Evolutionary conservation across 768 basidiomycete species (phyloP).

Genomic region (Rhodotorula kratochvilovae): DNA sequence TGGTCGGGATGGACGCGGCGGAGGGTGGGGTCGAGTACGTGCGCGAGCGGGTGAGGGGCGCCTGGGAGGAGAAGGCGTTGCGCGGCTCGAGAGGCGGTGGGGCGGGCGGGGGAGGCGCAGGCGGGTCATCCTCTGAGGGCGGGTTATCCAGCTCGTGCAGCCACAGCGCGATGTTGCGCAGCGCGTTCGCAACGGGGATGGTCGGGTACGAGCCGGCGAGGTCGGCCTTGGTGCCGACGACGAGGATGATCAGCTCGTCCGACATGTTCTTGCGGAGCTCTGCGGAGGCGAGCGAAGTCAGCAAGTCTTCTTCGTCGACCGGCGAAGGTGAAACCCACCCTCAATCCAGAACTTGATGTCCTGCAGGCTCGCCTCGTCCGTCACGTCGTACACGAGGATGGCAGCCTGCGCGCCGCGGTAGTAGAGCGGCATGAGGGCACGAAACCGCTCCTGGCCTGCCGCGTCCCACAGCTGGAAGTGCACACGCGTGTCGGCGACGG

Average conservation of each 20-base stretch:
- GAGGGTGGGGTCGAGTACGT: not conserved
- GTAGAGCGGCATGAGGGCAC: constrained; percentile 94
- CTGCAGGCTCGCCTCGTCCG: constrained; percentile 78
- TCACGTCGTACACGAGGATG: constrained; percentile 90
- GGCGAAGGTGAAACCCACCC: constrained; percentile 53
- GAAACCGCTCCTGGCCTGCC: constrained; percentile 86
- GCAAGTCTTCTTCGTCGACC: not conserved
- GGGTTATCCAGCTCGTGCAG: constrained; percentile 27
- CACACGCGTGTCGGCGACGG: constrained; percentile 77
- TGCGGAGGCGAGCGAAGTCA: constrained; percentile 27
- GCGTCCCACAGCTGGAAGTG: constrained; percentile 68
- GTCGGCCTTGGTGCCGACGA: constrained; percentile 76
- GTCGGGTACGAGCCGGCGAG: constrained; percentile 31
- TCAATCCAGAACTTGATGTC: constrained; percentile 86
- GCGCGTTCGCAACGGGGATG: constrained; percentile 63
- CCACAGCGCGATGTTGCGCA: constrained; percentile 75
- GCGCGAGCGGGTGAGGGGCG: not conserved
- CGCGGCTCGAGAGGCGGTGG: not conserved
- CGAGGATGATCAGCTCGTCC: constrained; percentile 79
- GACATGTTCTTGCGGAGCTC: constrained; percentile 46
- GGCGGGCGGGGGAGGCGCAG: not conserved
- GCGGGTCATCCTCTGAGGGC: not conserved
- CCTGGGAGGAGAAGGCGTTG: not conserved
- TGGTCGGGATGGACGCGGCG: constrained; percentile 1
- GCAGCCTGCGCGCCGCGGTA: constrained; percentile 94